A percentile compares a stretch with the other conserved stretches of the same genome.
Evolutionary conservation across 345 rosid species (phyloP).

Genomic region (Eutrema japonicum): DNA sequence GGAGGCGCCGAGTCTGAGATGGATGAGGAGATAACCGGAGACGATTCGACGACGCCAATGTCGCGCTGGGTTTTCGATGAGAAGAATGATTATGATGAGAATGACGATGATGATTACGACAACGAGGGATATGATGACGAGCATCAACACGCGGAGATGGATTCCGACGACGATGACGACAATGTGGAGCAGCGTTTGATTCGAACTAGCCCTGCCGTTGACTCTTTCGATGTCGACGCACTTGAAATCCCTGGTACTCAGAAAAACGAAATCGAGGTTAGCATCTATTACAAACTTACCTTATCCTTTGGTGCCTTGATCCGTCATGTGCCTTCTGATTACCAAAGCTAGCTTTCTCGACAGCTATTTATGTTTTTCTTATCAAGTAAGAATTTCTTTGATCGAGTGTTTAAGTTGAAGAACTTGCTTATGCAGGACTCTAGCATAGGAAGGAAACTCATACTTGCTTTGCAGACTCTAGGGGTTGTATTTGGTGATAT

Average conservation of each 20-base stretch:
- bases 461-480: slow-evolving; percentile 88
- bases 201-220: slow-evolving; percentile 91
- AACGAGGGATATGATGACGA: slow-evolving; percentile 41
- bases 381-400: neutral
- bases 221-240: slow-evolving; percentile 96
- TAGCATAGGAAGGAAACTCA: slow-evolving; percentile 65
- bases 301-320: slow-evolving; percentile 2
- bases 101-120: slow-evolving; percentile 52
- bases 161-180: slow-evolving; percentile 75
- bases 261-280: slow-evolving; percentile 76
- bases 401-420: neutral
- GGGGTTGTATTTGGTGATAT: slow-evolving; percentile 98
- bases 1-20: slow-evolving; percentile 47
- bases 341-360: neutral
- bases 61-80: slow-evolving; percentile 96
- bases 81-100: slow-evolving; percentile 67
- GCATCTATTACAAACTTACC: neutral
- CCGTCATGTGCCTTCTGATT: neutral
- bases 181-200: slow-evolving; percentile 80
- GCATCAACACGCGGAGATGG: slow-evolving; percentile 46
- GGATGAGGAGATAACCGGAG: slow-evolving; percentile 50
- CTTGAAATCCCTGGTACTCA: slow-evolving; percentile 87
- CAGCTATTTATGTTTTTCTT: neutral
- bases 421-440: slow-evolving; percentile 59
- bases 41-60: slow-evolving; percentile 67